phyloP scores from a whole-genome alignment of 352 stramenopile genomes.

The Pseudoperonospora humuli region DNA sequence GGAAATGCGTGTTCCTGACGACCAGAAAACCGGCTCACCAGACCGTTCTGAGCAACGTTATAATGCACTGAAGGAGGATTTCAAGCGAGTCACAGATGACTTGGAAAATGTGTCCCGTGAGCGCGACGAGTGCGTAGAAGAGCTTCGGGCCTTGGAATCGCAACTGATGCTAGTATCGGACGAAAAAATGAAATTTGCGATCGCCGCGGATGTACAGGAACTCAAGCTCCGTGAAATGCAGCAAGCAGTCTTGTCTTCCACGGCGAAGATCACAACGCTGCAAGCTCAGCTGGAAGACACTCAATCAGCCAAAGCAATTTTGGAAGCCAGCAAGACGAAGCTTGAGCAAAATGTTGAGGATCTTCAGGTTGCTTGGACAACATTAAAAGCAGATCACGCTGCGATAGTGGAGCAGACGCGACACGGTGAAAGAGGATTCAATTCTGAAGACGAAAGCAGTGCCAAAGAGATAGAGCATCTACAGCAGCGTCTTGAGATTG shows the following conservation, averaged over 20 bases:
- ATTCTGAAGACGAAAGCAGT: conserved; percentile 1
- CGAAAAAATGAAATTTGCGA: conserved; percentile 32
- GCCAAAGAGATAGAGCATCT: conserved; percentile 14
- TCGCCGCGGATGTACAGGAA: conserved; percentile 11
- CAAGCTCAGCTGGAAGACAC: conserved; percentile 11
- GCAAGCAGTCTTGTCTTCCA: conserved; percentile 4
- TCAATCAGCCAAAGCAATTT: conserved; percentile 3
- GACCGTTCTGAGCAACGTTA: conserved; percentile 3
- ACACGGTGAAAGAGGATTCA: background rate
- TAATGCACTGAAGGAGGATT: conserved; percentile 15
- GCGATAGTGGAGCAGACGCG: conserved; percentile 10
- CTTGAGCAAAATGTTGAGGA: conserved; percentile 18
- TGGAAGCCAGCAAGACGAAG: conserved; percentile 19
- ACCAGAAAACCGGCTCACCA: background rate
- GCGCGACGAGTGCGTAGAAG: conserved; percentile 34
- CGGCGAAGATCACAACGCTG: conserved; percentile 7
- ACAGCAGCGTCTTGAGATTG: conserved; percentile 34
- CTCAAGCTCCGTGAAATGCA: conserved; percentile 13
- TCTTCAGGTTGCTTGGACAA: conserved; percentile 6
- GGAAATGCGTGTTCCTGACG: background rate
- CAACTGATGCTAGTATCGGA: conserved; percentile 47
- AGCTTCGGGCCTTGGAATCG: conserved; percentile 36
- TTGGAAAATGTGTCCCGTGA: conserved; percentile 29
- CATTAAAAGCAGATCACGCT: conserved; percentile 16
- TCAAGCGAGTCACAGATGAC: conserved; percentile 11